Evolutionary conservation across 2,329 filamentous ascomycete genomes (phyloP), one percentile per base, ranked within the genome.

Genomic region (Cladosporium sp.): DNA sequence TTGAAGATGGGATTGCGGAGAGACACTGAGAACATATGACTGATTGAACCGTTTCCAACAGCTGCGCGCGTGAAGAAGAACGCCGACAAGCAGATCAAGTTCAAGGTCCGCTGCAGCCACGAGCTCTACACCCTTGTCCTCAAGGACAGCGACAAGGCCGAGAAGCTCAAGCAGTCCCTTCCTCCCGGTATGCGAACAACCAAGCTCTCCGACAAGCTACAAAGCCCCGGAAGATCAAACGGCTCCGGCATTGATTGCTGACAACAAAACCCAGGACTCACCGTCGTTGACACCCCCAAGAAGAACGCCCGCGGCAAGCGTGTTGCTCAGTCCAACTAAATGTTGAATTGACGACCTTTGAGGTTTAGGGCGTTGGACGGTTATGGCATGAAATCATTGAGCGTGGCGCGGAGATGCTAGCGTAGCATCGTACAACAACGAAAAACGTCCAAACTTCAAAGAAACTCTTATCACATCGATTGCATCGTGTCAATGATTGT

Each of bases 121-220:
- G 87, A 94, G 84, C 84, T 99, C 71, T 99, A 99, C 89, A 97
- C 94, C 71, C 88, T 99, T 72, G 90, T 96, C 77, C 88, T 99
- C 74, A 97, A 96, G 87, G 94, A 99, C 82, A 85, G 86, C 75
- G 94, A 97, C 77, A 97, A 97, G 90, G 95, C 93, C 80, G 94
- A 97, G 84, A 99, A 99, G 90, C 88, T 99, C 71, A 97, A 97
- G 91, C 93, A 97, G 86, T 91, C 87, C 78, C 85, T 99, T 66
- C 95, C 94, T 74, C 95, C 94, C 72, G 90, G 94, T 99, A 92
- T 51, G 48, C 48, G 35, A 25, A 3, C 13, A 39, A 3, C 17
- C 35, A 48, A 45, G 15, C 22, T 22, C 20, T 12, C 15, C 10
- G 17, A 13, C 8, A n/a, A 7, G 12, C 6, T 8, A 22, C 10